A percentile compares a stretch with the other conserved stretches of the same genome.
Conservation (phyloP, 169 alveolate species). For the Neospora caninum region DNA sequence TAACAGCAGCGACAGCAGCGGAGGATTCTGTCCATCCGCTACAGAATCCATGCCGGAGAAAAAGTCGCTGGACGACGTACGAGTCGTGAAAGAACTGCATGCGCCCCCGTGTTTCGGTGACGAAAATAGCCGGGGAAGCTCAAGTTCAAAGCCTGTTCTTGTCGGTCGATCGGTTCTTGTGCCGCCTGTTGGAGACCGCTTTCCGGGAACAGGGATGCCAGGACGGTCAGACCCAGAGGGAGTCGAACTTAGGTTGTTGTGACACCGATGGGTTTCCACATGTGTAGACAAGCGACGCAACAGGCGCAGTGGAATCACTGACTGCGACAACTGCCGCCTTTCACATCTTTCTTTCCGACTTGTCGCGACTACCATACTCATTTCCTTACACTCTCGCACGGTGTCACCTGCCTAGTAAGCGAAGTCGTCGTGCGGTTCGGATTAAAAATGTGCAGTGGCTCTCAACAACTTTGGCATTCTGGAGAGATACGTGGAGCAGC, state of each 20-base stretch:
- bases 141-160: not conserved
- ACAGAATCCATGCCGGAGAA: not conserved
- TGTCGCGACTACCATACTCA: too few relatives aligned
- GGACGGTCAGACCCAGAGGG: not conserved
- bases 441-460: too few relatives aligned
- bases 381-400: too few relatives aligned
- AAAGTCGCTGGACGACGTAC: not conserved
- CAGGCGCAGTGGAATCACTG: too few relatives aligned
- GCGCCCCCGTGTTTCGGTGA: not conserved
- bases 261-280: not conserved
- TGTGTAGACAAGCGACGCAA: too few relatives aligned
- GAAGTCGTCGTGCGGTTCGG: too few relatives aligned
- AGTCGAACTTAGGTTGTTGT: not conserved
- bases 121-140: not conserved
- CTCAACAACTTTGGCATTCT: too few relatives aligned
- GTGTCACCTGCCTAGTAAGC: too few relatives aligned
- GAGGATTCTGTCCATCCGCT: not conserved
- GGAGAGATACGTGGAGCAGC: too few relatives aligned
- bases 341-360: too few relatives aligned
- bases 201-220: not conserved
- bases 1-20: not conserved
- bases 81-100: not conserved
- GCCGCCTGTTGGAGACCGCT: not conserved
- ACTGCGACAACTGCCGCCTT: too few relatives aligned
- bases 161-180: not conserved